phyloP scores from a whole-genome alignment of 129 eudicot genomes.

The Silybum marianum region DNA sequence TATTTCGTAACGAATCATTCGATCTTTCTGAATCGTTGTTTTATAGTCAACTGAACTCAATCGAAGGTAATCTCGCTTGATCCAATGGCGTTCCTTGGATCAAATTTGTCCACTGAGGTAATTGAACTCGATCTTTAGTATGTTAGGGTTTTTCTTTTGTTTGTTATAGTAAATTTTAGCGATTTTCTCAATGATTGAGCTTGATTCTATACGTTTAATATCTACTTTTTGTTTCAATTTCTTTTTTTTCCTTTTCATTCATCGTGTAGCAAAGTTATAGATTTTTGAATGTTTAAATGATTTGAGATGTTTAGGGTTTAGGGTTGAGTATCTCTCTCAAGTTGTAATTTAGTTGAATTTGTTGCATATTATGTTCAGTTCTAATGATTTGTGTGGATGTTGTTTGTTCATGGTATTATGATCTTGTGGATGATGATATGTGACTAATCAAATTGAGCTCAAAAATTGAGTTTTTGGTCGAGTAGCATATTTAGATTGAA shows the following conservation, averaged over 20 bases:
- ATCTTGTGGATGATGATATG: not conserved
- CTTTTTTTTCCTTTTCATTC: not conserved
- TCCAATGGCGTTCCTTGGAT: slow-evolving; percentile 58
- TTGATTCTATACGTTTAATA: not conserved
- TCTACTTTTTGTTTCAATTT: not conserved
- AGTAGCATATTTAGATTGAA: not conserved
- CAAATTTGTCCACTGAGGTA: slow-evolving; percentile 60
- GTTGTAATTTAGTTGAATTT: not conserved
- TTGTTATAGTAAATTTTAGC: not conserved
- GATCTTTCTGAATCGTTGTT: not conserved
- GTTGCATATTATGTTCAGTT: not conserved
- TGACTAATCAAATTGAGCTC: not conserved
- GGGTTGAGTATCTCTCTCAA: not conserved
- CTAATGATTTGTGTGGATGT: slow-evolving; percentile 9
- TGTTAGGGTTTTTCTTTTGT: slow-evolving; percentile 31
- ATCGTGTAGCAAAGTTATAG: not conserved
- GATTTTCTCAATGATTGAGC: slow-evolving; percentile 1
- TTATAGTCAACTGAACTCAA: not conserved
- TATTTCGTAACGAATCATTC: slow-evolving; percentile 8
- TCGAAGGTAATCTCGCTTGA: slow-evolving; percentile 2
- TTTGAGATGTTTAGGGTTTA: not conserved
- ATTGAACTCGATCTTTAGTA: not conserved
- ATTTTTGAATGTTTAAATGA: slow-evolving; percentile 1
- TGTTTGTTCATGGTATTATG: slow-evolving; percentile 3
- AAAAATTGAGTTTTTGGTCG: not conserved